A percentile compares a stretch with the other conserved stretches of the same genome.
These are phyloP conservation scores for Coleophoma crateriformis DNA, from an alignment of 2,329 filamentous ascomycete genomes.

Conservation along the genomic window DNA sequence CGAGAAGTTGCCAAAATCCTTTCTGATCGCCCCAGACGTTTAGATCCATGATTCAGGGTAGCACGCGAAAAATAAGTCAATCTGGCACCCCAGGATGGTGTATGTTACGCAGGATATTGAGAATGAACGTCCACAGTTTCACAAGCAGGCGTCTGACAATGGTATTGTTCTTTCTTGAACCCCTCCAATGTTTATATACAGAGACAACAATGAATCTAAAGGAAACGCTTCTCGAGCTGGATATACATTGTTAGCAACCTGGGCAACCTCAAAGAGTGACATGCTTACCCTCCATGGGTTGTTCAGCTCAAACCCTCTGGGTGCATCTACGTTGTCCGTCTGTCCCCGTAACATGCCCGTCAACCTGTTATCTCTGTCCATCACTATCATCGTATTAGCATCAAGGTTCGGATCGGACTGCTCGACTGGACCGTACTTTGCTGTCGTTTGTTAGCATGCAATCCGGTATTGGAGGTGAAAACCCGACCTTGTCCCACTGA, in stretches of 20 bases:
- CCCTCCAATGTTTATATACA: constrained; percentile 12
- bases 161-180: too few species aligned
- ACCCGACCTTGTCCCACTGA: constrained; percentile 33
- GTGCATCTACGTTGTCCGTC: constrained; percentile 29
- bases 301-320: constrained; percentile 33
- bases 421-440: constrained; percentile 24
- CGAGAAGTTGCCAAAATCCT: too few species aligned
- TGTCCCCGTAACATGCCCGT: constrained; percentile 33
- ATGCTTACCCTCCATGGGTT: constrained; percentile 34
- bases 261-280: too few species aligned
- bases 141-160: too few species aligned
- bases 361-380: constrained; percentile 34
- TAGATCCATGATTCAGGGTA: too few species aligned
- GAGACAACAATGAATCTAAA: constrained; percentile 10
- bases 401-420: not conserved
- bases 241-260: constrained; percentile 2
- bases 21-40: too few species aligned
- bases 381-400: constrained; percentile 27
- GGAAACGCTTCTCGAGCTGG: constrained; percentile 25
- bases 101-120: too few species aligned
- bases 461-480: not conserved
- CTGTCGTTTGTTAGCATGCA: constrained; percentile 21
- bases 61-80: too few species aligned
- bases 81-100: too few species aligned
- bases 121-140: too few species aligned